phyloP scores from a whole-genome alignment of 1,139 yeast species.

The Yamadazyma spencermartinsiae region DNA sequence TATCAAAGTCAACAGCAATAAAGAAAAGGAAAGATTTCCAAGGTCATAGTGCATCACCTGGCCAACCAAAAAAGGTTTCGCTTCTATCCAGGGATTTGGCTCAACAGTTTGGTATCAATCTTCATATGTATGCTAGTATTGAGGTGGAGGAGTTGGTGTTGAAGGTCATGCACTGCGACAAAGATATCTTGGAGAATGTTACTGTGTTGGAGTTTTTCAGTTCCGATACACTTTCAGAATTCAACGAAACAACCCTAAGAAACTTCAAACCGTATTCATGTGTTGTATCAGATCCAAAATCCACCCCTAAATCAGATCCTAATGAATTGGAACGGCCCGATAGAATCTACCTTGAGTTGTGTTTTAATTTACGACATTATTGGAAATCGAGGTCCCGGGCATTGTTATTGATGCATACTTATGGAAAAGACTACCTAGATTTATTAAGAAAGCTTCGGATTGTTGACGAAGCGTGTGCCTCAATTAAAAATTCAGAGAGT shows the following conservation, averaged over 20 bases:
- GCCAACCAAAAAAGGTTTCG: slow-evolving; percentile 41
- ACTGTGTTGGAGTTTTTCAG: slow-evolving; percentile 83
- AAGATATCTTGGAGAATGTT: slow-evolving; percentile 62
- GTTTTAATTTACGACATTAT: slow-evolving; percentile 74
- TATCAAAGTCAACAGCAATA: slow-evolving; percentile 54
- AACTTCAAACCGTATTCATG: slow-evolving; percentile 72
- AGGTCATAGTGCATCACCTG: slow-evolving; percentile 12
- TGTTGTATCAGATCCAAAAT: slow-evolving; percentile 41
- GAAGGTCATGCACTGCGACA: slow-evolving; percentile 71
- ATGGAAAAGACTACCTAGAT: slow-evolving; percentile 73
- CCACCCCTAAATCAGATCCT: slow-evolving; percentile 57
- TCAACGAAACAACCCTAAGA: slow-evolving; percentile 65
- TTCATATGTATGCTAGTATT: slow-evolving; percentile 72
- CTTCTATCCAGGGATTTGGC: slow-evolving; percentile 80
- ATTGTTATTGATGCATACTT: slow-evolving; percentile 63
- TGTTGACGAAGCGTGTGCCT: slow-evolving; percentile 66
- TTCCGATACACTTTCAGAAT: slow-evolving; percentile 68
- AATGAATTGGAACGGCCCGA: slow-evolving; percentile 76
- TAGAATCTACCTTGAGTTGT: slow-evolving; percentile 71
- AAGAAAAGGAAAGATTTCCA: slow-evolving; percentile 34
- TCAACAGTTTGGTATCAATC: slow-evolving; percentile 84
- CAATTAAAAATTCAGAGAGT: slow-evolving; percentile 62
- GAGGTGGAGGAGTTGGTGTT: slow-evolving; percentile 62
- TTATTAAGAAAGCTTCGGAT: slow-evolving; percentile 60
- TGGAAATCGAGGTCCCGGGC: slow-evolving; percentile 90